Percentiles rank a stretch among this genome's conserved stretches.
phyloP scores from a whole-genome alignment of 805 yeast genomes.

The Tetrapisispora pingtungensis region DNA sequence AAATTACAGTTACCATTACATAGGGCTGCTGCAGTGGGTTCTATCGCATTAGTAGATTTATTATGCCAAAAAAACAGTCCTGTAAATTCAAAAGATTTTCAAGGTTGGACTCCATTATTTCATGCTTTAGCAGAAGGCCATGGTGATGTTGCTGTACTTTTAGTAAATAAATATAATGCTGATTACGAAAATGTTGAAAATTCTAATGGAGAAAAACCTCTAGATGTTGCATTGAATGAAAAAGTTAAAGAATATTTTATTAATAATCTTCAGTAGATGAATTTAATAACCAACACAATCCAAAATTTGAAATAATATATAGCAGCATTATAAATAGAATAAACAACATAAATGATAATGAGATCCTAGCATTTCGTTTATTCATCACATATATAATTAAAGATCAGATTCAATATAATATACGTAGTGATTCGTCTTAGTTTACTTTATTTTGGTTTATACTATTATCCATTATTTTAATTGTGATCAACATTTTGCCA shows the following conservation, averaged over 20 bases:
- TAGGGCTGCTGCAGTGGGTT: constrained; percentile 76
- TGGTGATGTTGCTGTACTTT: constrained; percentile 57
- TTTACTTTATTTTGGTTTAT: too few species aligned
- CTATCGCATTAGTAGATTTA: constrained; percentile 43
- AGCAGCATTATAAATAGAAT: too few species aligned
- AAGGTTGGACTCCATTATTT: constrained; percentile 81
- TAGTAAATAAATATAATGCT: constrained; percentile 57
- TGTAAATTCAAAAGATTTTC: constrained; percentile 54
- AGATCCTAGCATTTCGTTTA: too few species aligned
- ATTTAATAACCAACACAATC: too few species aligned
- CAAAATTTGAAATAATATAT: too few species aligned
- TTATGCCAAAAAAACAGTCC: constrained; percentile 48
- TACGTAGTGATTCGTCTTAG: too few species aligned
- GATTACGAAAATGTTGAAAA: constrained; percentile 38
- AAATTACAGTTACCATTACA: constrained; percentile 60
- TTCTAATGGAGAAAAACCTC: constrained; percentile 44
- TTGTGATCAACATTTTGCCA: too few species aligned
- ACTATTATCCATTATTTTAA: too few species aligned
- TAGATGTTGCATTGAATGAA: constrained; percentile 46
- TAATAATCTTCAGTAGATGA: too few species aligned
- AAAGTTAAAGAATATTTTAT: constrained; percentile 36
- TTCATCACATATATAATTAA: too few species aligned
- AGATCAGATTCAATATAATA: too few species aligned
- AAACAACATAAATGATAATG: too few species aligned
- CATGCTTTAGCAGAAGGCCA: constrained; percentile 89